Conservation (phyloP, 208 protist species). For the Trypanosoma vivax region DNA sequence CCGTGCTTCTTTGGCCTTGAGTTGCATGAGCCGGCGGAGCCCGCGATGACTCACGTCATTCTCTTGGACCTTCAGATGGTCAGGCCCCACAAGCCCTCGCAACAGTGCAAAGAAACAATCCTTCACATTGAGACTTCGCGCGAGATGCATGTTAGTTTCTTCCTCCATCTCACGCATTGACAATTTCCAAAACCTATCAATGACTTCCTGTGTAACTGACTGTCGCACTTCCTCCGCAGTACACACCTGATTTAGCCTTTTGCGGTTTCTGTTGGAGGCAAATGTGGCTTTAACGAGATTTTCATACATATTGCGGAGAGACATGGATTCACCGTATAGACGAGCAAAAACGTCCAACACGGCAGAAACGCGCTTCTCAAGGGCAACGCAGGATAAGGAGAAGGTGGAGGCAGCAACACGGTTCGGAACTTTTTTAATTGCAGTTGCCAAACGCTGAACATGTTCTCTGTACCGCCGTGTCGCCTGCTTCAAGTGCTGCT, state of each 20-base stretch:
- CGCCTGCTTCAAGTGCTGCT: constrained; percentile 40
- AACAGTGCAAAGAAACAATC: constrained; percentile 63
- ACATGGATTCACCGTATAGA: constrained; percentile 43
- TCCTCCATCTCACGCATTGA: constrained; percentile 72
- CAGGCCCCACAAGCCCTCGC: constrained; percentile 52
- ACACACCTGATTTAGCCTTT: constrained; percentile 30
- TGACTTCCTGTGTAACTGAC: constrained; percentile 17
- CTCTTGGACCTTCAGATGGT: constrained; percentile 43
- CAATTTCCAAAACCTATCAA: constrained; percentile 48
- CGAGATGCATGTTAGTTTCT: constrained; percentile 55
- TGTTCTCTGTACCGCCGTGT: constrained; percentile 40
- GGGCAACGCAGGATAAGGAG: constrained; percentile 26
- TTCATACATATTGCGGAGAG: constrained; percentile 37
- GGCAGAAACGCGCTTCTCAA: constrained; percentile 39
- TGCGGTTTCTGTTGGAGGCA: constrained; percentile 31
- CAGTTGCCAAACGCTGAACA: constrained; percentile 56
- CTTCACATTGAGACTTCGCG: constrained; percentile 45
- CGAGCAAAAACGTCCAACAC: constrained; percentile 45
- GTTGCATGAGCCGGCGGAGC: constrained; percentile 60
- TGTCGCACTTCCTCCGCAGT: constrained; percentile 45
- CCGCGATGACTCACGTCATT: constrained; percentile 50
- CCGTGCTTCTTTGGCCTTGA: constrained; percentile 33
- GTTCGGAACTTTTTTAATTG: constrained; percentile 36
- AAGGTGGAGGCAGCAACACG: constrained; percentile 40
- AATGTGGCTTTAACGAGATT: constrained; percentile 57